phyloP scores from a whole-genome alignment of 768 basidiomycete genomes.

The Suillus spraguei region DNA sequence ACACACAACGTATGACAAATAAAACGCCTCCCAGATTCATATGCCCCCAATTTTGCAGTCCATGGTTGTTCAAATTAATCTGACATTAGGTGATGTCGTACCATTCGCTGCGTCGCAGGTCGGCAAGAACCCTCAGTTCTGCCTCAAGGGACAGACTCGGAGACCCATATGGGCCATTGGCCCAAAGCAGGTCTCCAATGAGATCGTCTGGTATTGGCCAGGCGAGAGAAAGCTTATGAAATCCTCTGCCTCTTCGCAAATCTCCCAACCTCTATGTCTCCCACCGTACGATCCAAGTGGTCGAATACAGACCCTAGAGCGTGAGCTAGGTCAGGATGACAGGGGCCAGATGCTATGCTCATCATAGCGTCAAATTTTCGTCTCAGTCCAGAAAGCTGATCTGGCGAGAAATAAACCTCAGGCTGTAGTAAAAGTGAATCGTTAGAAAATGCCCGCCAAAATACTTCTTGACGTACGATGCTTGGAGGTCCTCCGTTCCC shows the following conservation, averaged over 20 bases:
- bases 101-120: slow-evolving; percentile 8
- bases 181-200: background rate
- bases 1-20: background rate
- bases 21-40: slow-evolving; percentile 5
- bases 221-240: slow-evolving; percentile 15
- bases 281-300: slow-evolving; percentile 34
- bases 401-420: slow-evolving; percentile 34
- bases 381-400: slow-evolving; percentile 32
- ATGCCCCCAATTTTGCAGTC: slow-evolving; percentile 6
- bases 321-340: slow-evolving; percentile 34
- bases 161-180: background rate
- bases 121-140: slow-evolving; percentile 4
- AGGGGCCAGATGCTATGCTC: slow-evolving; percentile 31
- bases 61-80: slow-evolving; percentile 9
- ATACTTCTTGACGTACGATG: background rate
- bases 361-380: slow-evolving; percentile 36
- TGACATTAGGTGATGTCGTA: background rate
- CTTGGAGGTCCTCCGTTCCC: slow-evolving; percentile 4
- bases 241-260: slow-evolving; percentile 29
- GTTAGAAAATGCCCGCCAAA: background rate
- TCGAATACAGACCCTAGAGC: slow-evolving; percentile 35
- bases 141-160: background rate
- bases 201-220: background rate
- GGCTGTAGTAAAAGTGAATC: slow-evolving; percentile 17
- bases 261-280: slow-evolving; percentile 28